These are phyloP conservation scores for Carallia pectinifolia DNA, from an alignment of 345 rosid genomes.

Conservation along the genomic window DNA sequence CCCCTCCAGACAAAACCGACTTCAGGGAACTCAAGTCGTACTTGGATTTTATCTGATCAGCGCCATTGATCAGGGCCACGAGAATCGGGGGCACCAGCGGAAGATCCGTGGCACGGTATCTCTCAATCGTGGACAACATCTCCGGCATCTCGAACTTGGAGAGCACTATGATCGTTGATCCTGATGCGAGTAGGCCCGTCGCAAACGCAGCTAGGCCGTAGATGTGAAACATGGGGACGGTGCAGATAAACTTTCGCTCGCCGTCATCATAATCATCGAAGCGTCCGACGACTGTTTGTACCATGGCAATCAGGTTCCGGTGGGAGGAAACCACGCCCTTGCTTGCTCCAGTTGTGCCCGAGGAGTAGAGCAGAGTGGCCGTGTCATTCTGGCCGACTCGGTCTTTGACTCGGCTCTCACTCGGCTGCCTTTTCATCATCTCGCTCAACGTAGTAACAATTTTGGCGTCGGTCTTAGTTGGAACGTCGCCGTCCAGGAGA, in stretches of 20 bases:
- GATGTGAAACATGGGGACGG: constrained; percentile 89
- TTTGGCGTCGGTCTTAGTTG: constrained; percentile 12
- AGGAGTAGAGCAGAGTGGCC: constrained; percentile 82
- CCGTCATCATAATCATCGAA: constrained; percentile 29
- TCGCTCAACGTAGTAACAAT: constrained; percentile 43
- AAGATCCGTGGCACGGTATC: constrained; percentile 51
- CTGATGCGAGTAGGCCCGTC: constrained; percentile 59
- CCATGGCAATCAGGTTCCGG: constrained; percentile 65
- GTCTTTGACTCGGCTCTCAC: constrained; percentile 41
- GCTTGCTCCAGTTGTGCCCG: constrained; percentile 89
- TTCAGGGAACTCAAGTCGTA: constrained; percentile 64
- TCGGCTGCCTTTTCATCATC: constrained; percentile 46
- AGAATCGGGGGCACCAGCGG: constrained; percentile 67
- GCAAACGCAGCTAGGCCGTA: constrained; percentile 74
- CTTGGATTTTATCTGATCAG: constrained; percentile 43
- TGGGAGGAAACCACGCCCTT: constrained; percentile 85
- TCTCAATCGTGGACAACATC: constrained; percentile 59
- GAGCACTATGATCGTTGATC: constrained; percentile 64
- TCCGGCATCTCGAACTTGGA: constrained; percentile 68
- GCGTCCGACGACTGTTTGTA: constrained; percentile 36
- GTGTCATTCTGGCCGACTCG: constrained; percentile 72
- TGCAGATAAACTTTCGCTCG: constrained; percentile 58
- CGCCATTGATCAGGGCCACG: constrained; percentile 54
- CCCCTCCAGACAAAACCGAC: constrained; percentile 61
- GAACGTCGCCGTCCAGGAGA: constrained; percentile 46